phyloP scores from a whole-genome alignment of 805 yeast genomes.

The Starmera pachycereana region DNA sequence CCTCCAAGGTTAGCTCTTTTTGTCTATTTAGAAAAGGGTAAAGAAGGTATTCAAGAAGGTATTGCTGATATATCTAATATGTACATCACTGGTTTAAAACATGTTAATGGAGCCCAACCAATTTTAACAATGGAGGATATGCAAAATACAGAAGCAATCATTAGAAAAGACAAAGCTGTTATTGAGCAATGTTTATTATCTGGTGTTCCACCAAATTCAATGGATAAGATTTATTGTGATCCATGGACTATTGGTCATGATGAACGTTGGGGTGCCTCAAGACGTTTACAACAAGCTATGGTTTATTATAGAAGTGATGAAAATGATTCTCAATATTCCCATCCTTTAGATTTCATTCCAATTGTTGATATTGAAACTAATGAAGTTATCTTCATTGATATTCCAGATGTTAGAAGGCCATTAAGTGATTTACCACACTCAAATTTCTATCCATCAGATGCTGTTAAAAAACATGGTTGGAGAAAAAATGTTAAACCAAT shows the following conservation, averaged over 20 bases:
- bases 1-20: slow-evolving; percentile 65
- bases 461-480: slow-evolving; percentile 52
- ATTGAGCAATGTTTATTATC: slow-evolving; percentile 62
- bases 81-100: slow-evolving; percentile 35
- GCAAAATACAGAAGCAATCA: slow-evolving; percentile 47
- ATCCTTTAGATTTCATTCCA: slow-evolving; percentile 74
- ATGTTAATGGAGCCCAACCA: slow-evolving; percentile 58
- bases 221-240: slow-evolving; percentile 48
- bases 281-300: slow-evolving; percentile 72
- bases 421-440: slow-evolving; percentile 59
- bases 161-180: slow-evolving; percentile 62
- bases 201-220: slow-evolving; percentile 46
- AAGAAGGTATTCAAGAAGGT: slow-evolving; percentile 62
- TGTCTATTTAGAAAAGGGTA: slow-evolving; percentile 49
- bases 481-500: slow-evolving; percentile 59
- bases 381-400: slow-evolving; percentile 64
- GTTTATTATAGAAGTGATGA: slow-evolving; percentile 68
- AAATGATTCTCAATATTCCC: slow-evolving; percentile 61
- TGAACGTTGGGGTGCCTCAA: slow-evolving; percentile 69
- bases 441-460: slow-evolving; percentile 57
- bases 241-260: slow-evolving; percentile 67
- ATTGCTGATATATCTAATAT: slow-evolving; percentile 45
- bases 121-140: slow-evolving; percentile 65
- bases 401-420: slow-evolving; percentile 66
- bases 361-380: slow-evolving; percentile 64